phyloP scores from a whole-genome alignment of 2,329 filamentous ascomycete species.

The Fusarium brevicatenulatum region DNA sequence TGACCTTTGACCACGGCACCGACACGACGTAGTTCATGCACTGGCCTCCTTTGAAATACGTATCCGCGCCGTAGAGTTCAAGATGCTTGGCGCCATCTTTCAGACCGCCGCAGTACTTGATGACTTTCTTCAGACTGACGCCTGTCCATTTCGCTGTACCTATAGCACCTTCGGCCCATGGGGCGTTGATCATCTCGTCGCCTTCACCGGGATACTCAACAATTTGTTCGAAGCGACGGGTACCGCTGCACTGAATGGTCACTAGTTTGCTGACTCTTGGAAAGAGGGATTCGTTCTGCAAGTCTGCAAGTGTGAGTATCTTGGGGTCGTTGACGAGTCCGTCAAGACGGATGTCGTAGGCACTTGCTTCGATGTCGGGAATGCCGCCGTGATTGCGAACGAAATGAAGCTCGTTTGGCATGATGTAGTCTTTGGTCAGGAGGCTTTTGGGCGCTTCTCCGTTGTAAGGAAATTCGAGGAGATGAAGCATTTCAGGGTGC shows the following conservation, averaged over 20 bases:
- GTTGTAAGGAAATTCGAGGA: slow-evolving; percentile 72
- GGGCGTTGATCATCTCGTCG: slow-evolving; percentile 66
- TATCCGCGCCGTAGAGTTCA: slow-evolving; percentile 76
- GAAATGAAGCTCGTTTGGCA: slow-evolving; percentile 68
- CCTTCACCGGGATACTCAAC: slow-evolving; percentile 72
- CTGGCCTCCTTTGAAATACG: slow-evolving; percentile 75
- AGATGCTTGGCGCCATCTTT: slow-evolving; percentile 65
- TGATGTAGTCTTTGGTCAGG: slow-evolving; percentile 66
- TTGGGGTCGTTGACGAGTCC: slow-evolving; percentile 69
- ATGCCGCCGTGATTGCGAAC: slow-evolving; percentile 79
- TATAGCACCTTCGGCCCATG: slow-evolving; percentile 75
- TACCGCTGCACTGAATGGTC: slow-evolving; percentile 75
- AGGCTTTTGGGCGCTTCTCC: slow-evolving; percentile 69
- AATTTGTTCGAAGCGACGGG: slow-evolving; percentile 75
- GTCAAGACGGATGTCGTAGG: slow-evolving; percentile 65
- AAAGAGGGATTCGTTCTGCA: slow-evolving; percentile 69
- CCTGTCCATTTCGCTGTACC: slow-evolving; percentile 72
- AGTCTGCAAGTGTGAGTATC: slow-evolving; percentile 65
- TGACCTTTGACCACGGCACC: slow-evolving; percentile 75
- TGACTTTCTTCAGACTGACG: slow-evolving; percentile 73
- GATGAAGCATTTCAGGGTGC: slow-evolving; percentile 67
- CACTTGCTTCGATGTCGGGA: slow-evolving; percentile 68
- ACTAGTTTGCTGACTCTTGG: slow-evolving; percentile 67
- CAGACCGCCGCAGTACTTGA: slow-evolving; percentile 75
- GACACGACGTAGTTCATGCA: slow-evolving; percentile 75